Percentiles rank a stretch among this genome's conserved stretches.
Conservation (phyloP, 1,284 basidiomycete genomes). For the Cryptococcus sp. region DNA sequence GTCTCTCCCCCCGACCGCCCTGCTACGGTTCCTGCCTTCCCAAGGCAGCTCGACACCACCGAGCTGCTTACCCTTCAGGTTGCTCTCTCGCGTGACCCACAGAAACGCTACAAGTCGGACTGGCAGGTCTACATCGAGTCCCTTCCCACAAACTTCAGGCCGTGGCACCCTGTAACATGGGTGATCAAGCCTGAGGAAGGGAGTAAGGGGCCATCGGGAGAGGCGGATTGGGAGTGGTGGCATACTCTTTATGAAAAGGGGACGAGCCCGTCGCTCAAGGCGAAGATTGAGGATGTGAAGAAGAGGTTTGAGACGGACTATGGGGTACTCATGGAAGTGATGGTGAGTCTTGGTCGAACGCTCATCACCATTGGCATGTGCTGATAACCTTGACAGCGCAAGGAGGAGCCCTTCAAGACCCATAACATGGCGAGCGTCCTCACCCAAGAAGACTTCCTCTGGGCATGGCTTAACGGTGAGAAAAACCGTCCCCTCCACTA, state of each 20-base stretch:
- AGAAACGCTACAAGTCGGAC: slow-evolving; percentile 53
- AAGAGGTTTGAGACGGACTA: slow-evolving; percentile 62
- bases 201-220: not conserved
- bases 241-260: slow-evolving; percentile 18
- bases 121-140: slow-evolving; percentile 73
- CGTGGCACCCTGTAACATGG: slow-evolving; percentile 72
- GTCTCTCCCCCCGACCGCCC: not conserved
- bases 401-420: slow-evolving; percentile 33
- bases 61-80: slow-evolving; percentile 63
- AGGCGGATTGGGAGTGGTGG: slow-evolving; percentile 24
- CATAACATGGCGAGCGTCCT: slow-evolving; percentile 28
- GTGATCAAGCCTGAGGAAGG: slow-evolving; percentile 46
- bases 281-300: slow-evolving; percentile 55
- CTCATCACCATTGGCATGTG: not conserved
- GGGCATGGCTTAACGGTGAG: slow-evolving; percentile 83
- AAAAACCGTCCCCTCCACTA: slow-evolving; percentile 4
- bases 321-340: slow-evolving; percentile 48
- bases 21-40: not conserved
- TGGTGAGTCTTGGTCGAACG: slow-evolving; percentile 23
- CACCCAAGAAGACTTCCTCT: slow-evolving; percentile 57
- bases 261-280: slow-evolving; percentile 57
- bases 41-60: slow-evolving; percentile 49
- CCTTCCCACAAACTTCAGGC: slow-evolving; percentile 63
- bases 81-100: slow-evolving; percentile 48
- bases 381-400: slow-evolving; percentile 15